phyloP scores from a whole-genome alignment of 2,329 filamentous ascomycete species.

The Cercospora sp. region DNA sequence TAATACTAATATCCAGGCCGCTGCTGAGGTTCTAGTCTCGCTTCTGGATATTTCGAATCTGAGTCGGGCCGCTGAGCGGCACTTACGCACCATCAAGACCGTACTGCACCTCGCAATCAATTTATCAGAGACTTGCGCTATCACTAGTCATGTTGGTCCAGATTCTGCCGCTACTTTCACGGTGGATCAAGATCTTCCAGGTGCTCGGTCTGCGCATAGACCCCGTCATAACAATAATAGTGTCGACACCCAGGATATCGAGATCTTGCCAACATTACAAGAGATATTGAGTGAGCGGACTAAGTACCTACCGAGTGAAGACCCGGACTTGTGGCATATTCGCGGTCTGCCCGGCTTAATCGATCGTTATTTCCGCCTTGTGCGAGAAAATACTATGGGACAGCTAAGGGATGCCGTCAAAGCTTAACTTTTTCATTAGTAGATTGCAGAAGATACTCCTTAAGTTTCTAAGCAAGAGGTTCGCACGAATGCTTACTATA shows the following conservation, averaged over 20 bases:
- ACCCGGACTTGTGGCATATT: constrained; percentile 46
- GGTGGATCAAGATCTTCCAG: constrained; percentile 32
- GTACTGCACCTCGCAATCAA: constrained; percentile 9
- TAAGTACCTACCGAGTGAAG: constrained; percentile 21
- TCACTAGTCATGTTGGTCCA: background rate
- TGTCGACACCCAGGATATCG: constrained; percentile 59
- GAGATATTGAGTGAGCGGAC: constrained; percentile 46
- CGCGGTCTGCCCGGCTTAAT: constrained; percentile 52
- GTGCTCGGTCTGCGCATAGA: constrained; percentile 45
- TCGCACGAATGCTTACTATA: constrained; percentile 42
- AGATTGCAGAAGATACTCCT: constrained; percentile 13
- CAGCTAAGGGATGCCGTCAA: constrained; percentile 63
- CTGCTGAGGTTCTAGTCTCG: constrained; percentile 12
- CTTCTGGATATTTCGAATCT: background rate
- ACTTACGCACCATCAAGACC: constrained; percentile 14
- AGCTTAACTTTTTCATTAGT: constrained; percentile 42
- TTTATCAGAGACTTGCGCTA: background rate
- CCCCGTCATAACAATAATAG: constrained; percentile 75
- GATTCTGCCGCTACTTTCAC: constrained; percentile 16
- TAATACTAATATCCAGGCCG: constrained; percentile 7
- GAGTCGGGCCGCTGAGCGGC: constrained; percentile 7
- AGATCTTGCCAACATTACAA: constrained; percentile 65
- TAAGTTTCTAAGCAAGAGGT: no score
- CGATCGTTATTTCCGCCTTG: constrained; percentile 70
- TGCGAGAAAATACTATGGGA: constrained; percentile 69